These are phyloP conservation scores for Zoysia matrella DNA, from an alignment of 202 grass and related monocot genomes.

Conservation along the genomic window DNA sequence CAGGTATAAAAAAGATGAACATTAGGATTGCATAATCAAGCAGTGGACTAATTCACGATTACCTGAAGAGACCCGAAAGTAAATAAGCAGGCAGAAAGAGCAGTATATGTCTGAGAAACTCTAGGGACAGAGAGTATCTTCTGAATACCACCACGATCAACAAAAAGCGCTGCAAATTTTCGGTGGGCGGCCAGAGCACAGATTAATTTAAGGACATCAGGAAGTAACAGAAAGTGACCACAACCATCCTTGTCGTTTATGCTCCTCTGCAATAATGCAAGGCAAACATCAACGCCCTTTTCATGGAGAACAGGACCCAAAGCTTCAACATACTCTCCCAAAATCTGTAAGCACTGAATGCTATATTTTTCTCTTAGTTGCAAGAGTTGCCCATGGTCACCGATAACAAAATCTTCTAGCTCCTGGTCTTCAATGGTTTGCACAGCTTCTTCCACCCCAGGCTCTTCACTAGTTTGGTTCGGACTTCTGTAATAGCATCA, in stretches of 20 bases:
- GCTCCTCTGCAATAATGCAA: conserved; percentile 74
- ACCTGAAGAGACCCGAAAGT: conserved; percentile 98
- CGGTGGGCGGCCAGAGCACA: conserved; percentile 89
- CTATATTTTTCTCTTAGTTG: conserved; percentile 87
- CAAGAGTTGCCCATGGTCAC: conserved; percentile 66
- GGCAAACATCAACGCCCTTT: conserved; percentile 97
- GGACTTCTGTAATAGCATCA: conserved; percentile 50
- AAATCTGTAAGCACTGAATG: conserved; percentile 85
- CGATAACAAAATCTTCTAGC: conserved; percentile 77
- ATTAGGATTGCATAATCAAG: conserved; percentile 23
- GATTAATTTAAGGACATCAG: conserved; percentile 84
- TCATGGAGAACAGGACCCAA: conserved; percentile 95
- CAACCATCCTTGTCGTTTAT: conserved; percentile 61
- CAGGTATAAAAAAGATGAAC: conserved; percentile 4
- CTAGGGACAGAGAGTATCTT: conserved; percentile 89
- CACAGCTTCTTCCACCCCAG: conserved; percentile 48
- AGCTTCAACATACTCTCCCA: conserved; percentile 97
- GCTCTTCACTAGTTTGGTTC: conserved; percentile 49
- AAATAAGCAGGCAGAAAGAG: conserved; percentile 91
- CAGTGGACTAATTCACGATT: conserved; percentile 22
- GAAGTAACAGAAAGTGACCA: conserved; percentile 58
- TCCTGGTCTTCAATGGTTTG: conserved; percentile 63
- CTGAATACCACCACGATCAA: conserved; percentile 94
- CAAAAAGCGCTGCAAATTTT: conserved; percentile 94
- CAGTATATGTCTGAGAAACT: conserved; percentile 69